Evolutionary conservation across 2,329 filamentous ascomycete genomes (phyloP).

Genomic region (Epicoccum nigrum): DNA sequence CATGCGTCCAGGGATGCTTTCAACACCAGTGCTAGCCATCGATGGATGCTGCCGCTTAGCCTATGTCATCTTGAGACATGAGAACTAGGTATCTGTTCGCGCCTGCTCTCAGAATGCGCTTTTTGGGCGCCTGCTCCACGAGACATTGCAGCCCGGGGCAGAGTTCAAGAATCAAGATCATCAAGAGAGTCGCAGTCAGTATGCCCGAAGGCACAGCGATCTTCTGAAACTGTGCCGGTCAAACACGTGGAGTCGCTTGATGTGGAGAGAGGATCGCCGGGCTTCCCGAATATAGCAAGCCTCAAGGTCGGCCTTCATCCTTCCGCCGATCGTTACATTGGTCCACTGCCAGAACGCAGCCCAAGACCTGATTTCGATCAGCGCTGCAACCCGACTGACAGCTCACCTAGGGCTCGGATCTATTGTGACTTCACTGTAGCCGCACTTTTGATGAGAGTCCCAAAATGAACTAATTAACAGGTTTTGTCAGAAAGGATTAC

Average conservation of each 20-base stretch:
- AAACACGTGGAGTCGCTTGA: slow-evolving; percentile 28
- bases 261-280: slow-evolving; percentile 29
- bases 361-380: slow-evolving; percentile 2
- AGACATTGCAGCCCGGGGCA: too few species aligned
- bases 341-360: not conserved
- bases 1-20: slow-evolving; percentile 5
- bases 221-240: slow-evolving; percentile 1
- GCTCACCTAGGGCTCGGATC: slow-evolving; percentile 1
- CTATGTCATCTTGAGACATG: slow-evolving; percentile 4
- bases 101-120: not conserved
- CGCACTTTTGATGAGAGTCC: not conserved
- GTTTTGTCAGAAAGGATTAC: not conserved
- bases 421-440: slow-evolving; percentile 1
- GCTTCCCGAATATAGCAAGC: slow-evolving; percentile 21
- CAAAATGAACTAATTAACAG: not conserved
- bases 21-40: slow-evolving; percentile 9
- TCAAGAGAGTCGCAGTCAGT: not conserved
- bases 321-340: slow-evolving; percentile 23
- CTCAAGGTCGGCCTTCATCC: slow-evolving; percentile 14
- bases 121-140: not conserved
- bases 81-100: not conserved
- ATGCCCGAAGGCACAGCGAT: not conserved
- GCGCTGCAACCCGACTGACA: slow-evolving; percentile 3
- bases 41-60: slow-evolving; percentile 17
- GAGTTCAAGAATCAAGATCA: not conserved